Percentiles rank a stretch among this genome's conserved stretches.
Conservation (phyloP, 192 early-diverging fungal genomes). For the Funneliformis geosporum region DNA sequence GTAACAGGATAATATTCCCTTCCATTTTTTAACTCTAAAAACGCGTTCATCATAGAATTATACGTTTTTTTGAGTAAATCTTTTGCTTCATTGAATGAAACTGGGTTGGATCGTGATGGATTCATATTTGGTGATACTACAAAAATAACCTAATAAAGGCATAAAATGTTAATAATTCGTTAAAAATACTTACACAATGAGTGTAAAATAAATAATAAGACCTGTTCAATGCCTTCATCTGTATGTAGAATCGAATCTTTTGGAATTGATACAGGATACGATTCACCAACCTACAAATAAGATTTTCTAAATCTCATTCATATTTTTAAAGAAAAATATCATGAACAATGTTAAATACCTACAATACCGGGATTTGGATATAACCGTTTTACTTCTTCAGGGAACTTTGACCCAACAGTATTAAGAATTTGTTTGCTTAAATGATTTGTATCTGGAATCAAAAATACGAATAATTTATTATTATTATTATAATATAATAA, state of each 20-base stretch:
- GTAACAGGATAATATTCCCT: neutral
- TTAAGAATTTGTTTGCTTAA: conserved; percentile 7
- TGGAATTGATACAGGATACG: conserved; percentile 13
- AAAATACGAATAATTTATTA: too few species aligned
- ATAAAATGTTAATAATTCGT: neutral
- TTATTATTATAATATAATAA: neutral
- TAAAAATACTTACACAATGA: neutral
- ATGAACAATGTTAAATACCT: neutral
- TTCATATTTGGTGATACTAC: conserved; percentile 26
- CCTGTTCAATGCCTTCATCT: conserved; percentile 12
- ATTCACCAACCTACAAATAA: neutral
- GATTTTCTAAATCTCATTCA: neutral
- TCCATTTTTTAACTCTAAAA: neutral
- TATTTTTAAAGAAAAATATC: neutral
- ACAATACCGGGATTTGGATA: conserved; percentile 23
- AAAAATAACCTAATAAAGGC: conserved; percentile 2
- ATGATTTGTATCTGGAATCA: neutral
- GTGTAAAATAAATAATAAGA: neutral
- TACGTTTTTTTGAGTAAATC: conserved; percentile 7
- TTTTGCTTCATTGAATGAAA: neutral
- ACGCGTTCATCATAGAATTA: conserved; percentile 12
- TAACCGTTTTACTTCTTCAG: neutral
- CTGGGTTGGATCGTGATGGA: neutral
- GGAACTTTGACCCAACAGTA: neutral
- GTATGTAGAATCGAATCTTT: neutral